Percentiles rank a stretch among this genome's conserved stretches.
Conservation (phyloP, 1,284 basidiomycete species). For the Cronartium quercuum region DNA sequence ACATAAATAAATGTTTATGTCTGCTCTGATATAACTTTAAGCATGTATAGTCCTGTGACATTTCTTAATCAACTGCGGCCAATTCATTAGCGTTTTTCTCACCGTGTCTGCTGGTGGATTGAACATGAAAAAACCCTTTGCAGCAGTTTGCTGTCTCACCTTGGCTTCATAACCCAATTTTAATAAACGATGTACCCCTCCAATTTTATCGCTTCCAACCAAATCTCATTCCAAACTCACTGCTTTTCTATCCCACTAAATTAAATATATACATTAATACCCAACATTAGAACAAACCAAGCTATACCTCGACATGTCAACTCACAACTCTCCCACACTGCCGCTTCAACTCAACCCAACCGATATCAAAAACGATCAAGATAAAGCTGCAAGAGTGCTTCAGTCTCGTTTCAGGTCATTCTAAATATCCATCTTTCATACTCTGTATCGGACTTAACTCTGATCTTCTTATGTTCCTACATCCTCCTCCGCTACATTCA, state of each 20-base stretch:
- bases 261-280: not conserved
- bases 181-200: no score
- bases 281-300: no score
- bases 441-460: not conserved
- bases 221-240: not conserved
- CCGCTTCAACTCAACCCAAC: not conserved
- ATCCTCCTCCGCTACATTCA: not conserved
- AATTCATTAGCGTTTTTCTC: no score
- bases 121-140: no score
- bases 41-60: no score
- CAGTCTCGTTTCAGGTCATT: slow-evolving; percentile 43
- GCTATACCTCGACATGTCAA: not conserved
- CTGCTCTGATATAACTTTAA: no score
- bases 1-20: no score
- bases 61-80: no score
- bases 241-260: not conserved
- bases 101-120: no score
- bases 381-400: slow-evolving; percentile 34
- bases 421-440: not conserved
- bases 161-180: no score
- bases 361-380: not conserved
- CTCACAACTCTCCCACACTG: not conserved
- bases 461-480: not conserved
- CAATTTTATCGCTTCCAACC: no score
- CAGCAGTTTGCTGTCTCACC: no score